phyloP scores from a whole-genome alignment of 805 yeast genomes.

The Candida peoriensis region DNA sequence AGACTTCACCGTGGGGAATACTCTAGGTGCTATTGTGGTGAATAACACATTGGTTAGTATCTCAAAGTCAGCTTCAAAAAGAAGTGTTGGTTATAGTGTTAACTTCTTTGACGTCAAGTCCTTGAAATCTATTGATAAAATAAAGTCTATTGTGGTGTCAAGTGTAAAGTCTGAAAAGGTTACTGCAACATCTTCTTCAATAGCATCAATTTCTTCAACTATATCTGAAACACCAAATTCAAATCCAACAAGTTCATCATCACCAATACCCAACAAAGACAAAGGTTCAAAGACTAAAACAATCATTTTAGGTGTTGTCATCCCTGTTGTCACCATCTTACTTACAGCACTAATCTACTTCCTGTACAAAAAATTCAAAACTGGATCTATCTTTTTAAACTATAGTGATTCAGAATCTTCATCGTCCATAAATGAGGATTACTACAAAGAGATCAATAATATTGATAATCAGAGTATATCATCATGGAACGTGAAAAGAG shows the following conservation, averaged over 20 bases:
- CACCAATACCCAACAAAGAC: too few species aligned
- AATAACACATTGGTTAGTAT: constrained; percentile 47
- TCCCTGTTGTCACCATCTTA: constrained; percentile 16
- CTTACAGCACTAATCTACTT: constrained; percentile 2
- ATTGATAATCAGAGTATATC: constrained; percentile 21
- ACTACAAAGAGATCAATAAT: constrained; percentile 15
- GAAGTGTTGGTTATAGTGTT: constrained; percentile 26
- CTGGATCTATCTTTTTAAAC: neutral
- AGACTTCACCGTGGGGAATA: constrained; percentile 23
- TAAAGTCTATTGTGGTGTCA: neutral
- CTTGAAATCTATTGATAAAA: constrained; percentile 30
- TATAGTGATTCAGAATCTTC: constrained; percentile 7
- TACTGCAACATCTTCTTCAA: neutral
- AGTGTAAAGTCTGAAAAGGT: neutral
- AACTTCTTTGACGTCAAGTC: constrained; percentile 37
- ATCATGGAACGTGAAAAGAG: constrained; percentile 21
- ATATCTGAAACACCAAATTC: neutral
- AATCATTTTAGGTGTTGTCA: constrained; percentile 22
- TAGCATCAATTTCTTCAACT: neutral
- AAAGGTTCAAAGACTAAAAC: constrained; percentile 2
- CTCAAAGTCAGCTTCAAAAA: constrained; percentile 22
- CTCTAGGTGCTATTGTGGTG: constrained; percentile 47
- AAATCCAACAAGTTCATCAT: neutral
- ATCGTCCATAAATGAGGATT: constrained; percentile 11
- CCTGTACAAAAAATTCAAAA: constrained; percentile 11